Evolutionary conservation across 1,284 basidiomycete genomes (phyloP).

Genomic region (Inonotus obliquus): DNA sequence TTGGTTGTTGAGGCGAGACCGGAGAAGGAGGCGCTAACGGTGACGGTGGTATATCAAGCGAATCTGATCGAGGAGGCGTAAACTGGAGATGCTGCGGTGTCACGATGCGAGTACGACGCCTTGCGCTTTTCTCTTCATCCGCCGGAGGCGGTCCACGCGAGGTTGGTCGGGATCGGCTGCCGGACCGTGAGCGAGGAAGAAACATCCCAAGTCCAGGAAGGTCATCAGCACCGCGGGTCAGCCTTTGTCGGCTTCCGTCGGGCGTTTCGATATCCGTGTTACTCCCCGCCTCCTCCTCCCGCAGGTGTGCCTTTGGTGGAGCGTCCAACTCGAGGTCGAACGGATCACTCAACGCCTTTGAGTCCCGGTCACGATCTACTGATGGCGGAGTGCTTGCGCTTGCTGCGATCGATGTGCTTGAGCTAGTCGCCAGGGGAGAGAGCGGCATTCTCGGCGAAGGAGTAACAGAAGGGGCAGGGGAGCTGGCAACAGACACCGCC

Average conservation of each 20-base stretch:
- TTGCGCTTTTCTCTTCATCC: background rate
- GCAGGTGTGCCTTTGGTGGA: background rate
- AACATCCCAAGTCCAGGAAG: constrained; percentile 17
- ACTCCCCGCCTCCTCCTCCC: background rate
- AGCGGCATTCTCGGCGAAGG: constrained; percentile 11
- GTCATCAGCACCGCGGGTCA: constrained; percentile 9
- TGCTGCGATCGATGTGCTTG: background rate
- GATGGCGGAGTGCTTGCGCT: background rate
- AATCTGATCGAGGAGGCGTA: background rate
- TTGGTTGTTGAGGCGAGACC: background rate
- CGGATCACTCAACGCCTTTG: constrained; percentile 10
- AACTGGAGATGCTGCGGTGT: background rate
- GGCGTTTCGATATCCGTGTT: background rate
- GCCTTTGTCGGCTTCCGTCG: background rate
- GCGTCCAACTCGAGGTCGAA: constrained; percentile 16
- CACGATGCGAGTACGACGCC: constrained; percentile 1
- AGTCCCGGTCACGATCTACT: constrained; percentile 5
- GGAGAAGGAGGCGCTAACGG: constrained; percentile 5
- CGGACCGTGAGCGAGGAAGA: constrained; percentile 9
- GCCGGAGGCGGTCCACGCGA: constrained; percentile 2
- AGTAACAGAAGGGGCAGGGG: constrained; percentile 9
- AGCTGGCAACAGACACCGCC: constrained; percentile 24
- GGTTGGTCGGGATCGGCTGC: constrained; percentile 14
- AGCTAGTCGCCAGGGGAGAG: background rate
- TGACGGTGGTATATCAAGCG: constrained; percentile 10